Base-by-base conservation (phyloP, 1,139 yeast species). In the Yamadazyma conglobata region DNA sequence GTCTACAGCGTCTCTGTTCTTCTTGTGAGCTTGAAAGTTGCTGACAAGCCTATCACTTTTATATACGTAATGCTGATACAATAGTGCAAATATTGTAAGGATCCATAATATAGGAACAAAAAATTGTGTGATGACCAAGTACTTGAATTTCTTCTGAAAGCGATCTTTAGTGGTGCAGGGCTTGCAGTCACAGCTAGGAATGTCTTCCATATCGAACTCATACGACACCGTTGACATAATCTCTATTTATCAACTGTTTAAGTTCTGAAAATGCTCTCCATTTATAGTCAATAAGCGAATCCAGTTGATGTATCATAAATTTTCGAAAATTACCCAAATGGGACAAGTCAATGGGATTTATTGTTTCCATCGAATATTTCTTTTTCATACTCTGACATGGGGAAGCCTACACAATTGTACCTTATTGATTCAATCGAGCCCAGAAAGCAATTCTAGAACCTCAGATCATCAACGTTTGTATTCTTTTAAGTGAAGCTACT, bases 51-150 rank as follows among this genome's bases (percentile, higher is more conserved):
- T 34, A n/a, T 32, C 14, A 4, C 24, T 22, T 8, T n/a, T 30
- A 25, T 28, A 37, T 11, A 10, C 3, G 12, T 22, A 23, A 4
- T n/a, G 8, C 12, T 26, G 24, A 13, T 24, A 32, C 3, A 19
- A 10, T 3, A 34, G 20, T 4, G 29, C n/a, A 2, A 15, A 15
- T 6, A 32, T 19, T 10, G 26, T 11, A 3, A 25, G 23, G 4
- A 31, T 10, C 35, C 42, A 33, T 9, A 38, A n/a, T 2, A 33
- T 6, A 1, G 42, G 42, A 10, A 38, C 6, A 7, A 38, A 5
- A 3, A 38, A 10, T 10, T 29, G 32, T 2, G 28, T 4, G 10
- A 28, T 9, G 6, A 27, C 7, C 2, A 31, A n/a, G 12, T 17
- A 2, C 2, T 18, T 20, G 4, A 33, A 17, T 5, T 6, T 6